Evolutionary conservation across 306 rosid species (phyloP).

Genomic region (Prunus fruticosa): DNA sequence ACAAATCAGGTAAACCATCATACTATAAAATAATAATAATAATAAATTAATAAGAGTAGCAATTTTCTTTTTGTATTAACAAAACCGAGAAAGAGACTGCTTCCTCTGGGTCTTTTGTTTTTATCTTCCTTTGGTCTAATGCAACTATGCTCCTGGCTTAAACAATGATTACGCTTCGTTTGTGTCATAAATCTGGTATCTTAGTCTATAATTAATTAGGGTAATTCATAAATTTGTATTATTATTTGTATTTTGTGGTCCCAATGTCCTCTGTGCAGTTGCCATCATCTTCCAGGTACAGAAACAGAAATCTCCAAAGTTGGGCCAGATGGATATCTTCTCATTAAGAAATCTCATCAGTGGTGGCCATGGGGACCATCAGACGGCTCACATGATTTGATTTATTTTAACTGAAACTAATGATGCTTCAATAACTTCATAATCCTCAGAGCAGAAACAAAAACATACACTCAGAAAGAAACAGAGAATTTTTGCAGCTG

Average conservation of each 20-base stretch:
- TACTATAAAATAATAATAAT: too few relatives aligned
- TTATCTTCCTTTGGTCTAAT: neutral
- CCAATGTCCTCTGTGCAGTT: slow-evolving; percentile 27
- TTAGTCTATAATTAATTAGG: neutral
- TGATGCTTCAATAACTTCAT: neutral
- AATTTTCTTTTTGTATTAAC: neutral
- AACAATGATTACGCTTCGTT: neutral
- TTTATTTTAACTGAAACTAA: neutral
- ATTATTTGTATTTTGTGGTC: slow-evolving; percentile 1
- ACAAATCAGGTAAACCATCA: too few relatives aligned
- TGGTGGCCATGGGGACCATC: slow-evolving; percentile 32
- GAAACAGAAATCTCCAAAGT: slow-evolving; percentile 24
- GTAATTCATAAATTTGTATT: neutral
- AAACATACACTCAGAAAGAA: neutral
- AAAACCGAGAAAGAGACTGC: neutral
- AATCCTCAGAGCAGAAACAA: neutral
- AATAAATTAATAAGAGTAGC: too few relatives aligned
- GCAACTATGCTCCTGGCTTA: neutral
- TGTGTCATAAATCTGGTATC: neutral
- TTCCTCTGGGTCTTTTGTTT: neutral
- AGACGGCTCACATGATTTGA: neutral
- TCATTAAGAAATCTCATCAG: slow-evolving; percentile 21
- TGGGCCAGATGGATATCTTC: slow-evolving; percentile 31
- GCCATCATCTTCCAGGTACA: slow-evolving; percentile 32
- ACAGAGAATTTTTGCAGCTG: neutral